Percentiles rank a stretch among this genome's conserved stretches.
Evolutionary conservation across 2,329 filamentous ascomycete species (phyloP).

Genomic region (Mollisia scopiformis): DNA sequence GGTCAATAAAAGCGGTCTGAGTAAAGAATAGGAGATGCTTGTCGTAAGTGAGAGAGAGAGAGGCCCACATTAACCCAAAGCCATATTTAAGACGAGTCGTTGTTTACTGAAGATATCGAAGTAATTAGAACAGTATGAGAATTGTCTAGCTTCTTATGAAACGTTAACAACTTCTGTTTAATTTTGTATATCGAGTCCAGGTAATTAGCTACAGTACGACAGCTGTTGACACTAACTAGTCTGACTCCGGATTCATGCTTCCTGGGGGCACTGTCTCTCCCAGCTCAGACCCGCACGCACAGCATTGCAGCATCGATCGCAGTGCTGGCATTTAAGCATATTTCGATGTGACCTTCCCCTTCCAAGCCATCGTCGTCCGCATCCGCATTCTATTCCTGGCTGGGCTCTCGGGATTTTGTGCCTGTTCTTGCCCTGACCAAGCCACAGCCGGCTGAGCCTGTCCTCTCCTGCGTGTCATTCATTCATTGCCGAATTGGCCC

Average conservation of each 20-base stretch:
- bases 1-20: background rate
- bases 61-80: background rate
- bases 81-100: background rate
- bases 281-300: background rate
- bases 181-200: too few species aligned
- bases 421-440: background rate
- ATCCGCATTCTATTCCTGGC: too few species aligned
- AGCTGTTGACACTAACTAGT: background rate
- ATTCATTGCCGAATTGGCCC: conserved; percentile 6
- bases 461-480: background rate
- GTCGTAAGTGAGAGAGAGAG: too few species aligned
- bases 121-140: too few species aligned
- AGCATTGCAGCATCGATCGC: background rate
- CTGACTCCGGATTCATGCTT: background rate
- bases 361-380: background rate
- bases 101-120: too few species aligned
- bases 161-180: too few species aligned
- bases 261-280: background rate
- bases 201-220: too few species aligned
- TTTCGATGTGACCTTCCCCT: background rate
- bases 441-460: conserved; percentile 3
- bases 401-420: background rate
- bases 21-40: background rate
- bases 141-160: too few species aligned
- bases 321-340: background rate